These are phyloP conservation scores for Neohortaea acidophila DNA, from an alignment of 495 filamentous ascomycete species.

Conservation along the genomic window DNA sequence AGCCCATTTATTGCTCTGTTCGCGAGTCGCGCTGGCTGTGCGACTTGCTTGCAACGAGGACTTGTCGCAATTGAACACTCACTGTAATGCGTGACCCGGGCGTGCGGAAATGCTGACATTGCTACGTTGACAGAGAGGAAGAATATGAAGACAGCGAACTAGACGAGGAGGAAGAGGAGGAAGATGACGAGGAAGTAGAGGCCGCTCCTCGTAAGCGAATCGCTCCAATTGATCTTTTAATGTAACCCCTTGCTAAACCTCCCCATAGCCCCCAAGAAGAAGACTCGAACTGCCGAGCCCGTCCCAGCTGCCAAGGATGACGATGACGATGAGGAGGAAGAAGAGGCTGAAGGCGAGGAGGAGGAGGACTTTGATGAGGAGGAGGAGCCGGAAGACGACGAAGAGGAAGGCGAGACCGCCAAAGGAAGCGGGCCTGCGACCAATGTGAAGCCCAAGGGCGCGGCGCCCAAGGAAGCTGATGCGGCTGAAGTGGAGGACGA, in stretches of 20 bases:
- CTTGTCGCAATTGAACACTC: background rate
- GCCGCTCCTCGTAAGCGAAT: constrained; percentile 6
- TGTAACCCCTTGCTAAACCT: background rate
- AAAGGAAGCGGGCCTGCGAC: constrained; percentile 20
- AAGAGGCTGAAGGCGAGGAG: constrained; percentile 11
- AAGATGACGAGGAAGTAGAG: constrained; percentile 18
- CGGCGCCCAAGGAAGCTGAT: constrained; percentile 17
- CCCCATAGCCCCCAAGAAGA: constrained; percentile 12
- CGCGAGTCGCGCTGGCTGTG: background rate
- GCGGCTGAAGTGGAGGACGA: constrained; percentile 20
- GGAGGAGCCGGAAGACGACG: constrained; percentile 16
- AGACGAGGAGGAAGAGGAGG: constrained; percentile 13
- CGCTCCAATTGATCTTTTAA: background rate
- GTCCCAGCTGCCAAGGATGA: constrained; percentile 5
- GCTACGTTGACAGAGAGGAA: constrained; percentile 17
- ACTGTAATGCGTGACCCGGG: too few relatives aligned
- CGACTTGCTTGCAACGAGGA: constrained; percentile 6
- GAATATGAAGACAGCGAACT: constrained; percentile 21
- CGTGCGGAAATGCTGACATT: background rate
- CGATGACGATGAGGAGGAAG: constrained; percentile 12
- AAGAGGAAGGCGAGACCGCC: constrained; percentile 13
- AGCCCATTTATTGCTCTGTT: background rate
- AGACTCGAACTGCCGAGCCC: constrained; percentile 4
- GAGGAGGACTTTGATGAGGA: constrained; percentile 17
- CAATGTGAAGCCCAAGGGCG: constrained; percentile 17